A percentile compares a stretch with the other conserved stretches of the same genome.
These are phyloP conservation scores for Chrysophaeum taylorii DNA, from an alignment of 352 stramenopile genomes.

Conservation along the genomic window DNA sequence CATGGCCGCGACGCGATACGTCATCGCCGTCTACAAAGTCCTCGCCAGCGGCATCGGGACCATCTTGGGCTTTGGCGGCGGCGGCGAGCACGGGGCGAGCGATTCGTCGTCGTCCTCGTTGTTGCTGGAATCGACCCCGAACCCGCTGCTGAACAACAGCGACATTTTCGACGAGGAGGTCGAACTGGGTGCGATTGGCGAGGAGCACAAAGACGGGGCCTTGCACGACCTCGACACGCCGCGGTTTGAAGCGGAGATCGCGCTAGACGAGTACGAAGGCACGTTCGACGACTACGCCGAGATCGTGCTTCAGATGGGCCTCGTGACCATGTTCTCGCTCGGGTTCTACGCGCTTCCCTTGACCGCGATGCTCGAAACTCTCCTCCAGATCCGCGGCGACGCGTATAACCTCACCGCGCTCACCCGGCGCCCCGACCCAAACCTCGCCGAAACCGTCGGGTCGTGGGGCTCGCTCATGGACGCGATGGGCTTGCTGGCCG, in stretches of 20 bases:
- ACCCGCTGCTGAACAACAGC: too few relatives aligned
- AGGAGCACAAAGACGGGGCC: too few relatives aligned
- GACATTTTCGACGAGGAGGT: too few relatives aligned
- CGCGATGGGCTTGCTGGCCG: conserved; percentile 56
- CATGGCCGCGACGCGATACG: background rate
- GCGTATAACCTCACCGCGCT: conserved; percentile 55
- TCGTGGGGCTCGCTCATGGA: conserved; percentile 67
- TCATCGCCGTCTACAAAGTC: too few relatives aligned
- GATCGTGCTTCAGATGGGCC: conserved; percentile 52
- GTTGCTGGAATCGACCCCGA: too few relatives aligned
- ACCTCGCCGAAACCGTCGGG: conserved; percentile 60
- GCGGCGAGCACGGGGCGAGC: too few relatives aligned
- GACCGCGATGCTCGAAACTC: conserved; percentile 64
- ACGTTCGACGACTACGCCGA: conserved; percentile 72
- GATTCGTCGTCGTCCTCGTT: too few relatives aligned
- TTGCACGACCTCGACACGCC: background rate
- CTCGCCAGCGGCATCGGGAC: too few relatives aligned
- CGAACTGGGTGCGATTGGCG: too few relatives aligned
- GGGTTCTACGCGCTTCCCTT: conserved; percentile 58
- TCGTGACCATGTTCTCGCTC: conserved; percentile 68
- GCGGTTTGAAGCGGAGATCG: conserved; percentile 31
- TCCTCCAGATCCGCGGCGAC: conserved; percentile 44
- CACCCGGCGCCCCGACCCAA: conserved; percentile 53
- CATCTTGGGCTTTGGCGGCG: too few relatives aligned
- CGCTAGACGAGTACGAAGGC: conserved; percentile 20